Evolutionary conservation across 208 protist genomes (phyloP), one percentile per base, ranked within the genome.

Genomic region (Lotmaria passim): DNA sequence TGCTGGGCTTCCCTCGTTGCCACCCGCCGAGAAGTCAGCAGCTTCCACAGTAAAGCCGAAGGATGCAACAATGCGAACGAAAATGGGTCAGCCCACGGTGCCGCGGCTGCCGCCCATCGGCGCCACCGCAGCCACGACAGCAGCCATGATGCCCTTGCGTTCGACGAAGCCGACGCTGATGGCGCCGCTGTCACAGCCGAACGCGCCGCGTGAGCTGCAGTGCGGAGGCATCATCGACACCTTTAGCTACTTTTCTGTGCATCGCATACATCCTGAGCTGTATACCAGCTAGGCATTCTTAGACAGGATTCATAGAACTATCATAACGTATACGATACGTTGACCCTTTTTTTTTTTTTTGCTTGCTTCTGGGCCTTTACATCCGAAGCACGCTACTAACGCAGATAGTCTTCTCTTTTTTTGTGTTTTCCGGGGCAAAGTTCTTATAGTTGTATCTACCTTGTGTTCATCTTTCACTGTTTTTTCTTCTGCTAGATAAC

Each of bases 171-270:
- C 14, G 17, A 11, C 41, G 38, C 41, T 51, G 57, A 26, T 28
- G 21, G 19, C 36, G 41, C 26, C 41, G 28, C 17, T 23, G 57
- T 10, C 57, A 26, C 41, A 28, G 58, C 30, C 41, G 0, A 53
- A 38, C 5, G 23, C 64, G 57, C 6, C 47, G 24, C 51, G 62
- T 2, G 36, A 33, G 38, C 23, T 56, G 51, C 39, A 56, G 8
- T 43, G 48, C 24, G 81, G 77, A 14, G 82, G 82, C 21, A 58
- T 83, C 10, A 70, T 88, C 8, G 79, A 83, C 68, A 43, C 62
- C 28, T 85, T 81, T 21, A 80, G 82, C 44, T 88, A 88, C 76
- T 88, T 83, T 69, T 62, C 75, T 17, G 74, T 67, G 7, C 79
- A 88, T 39, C 79, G 79, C 33, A 77, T 79, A 4, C 28, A 83